Conservation (phyloP, 2,329 filamentous ascomycete genomes). For the Cladosporium sp. region DNA sequence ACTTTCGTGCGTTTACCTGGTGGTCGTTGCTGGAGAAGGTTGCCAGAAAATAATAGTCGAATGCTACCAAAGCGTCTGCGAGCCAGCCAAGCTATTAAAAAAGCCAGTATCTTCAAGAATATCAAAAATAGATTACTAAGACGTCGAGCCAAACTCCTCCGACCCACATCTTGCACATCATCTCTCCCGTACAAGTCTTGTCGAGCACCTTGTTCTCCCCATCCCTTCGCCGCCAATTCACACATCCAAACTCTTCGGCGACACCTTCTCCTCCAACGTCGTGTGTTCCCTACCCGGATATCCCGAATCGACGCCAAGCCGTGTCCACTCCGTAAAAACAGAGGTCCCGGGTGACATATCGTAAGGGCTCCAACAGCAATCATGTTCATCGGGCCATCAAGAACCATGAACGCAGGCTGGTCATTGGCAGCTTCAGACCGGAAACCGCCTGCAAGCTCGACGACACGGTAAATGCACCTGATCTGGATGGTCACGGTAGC, state of each 20-base stretch:
- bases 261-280: not conserved
- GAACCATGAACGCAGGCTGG: constrained; percentile 49
- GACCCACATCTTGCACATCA: not conserved
- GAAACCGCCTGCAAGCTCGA: constrained; percentile 66
- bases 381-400: constrained; percentile 55
- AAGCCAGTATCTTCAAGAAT: not conserved
- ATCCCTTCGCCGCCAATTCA: not conserved
- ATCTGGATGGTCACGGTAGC: constrained; percentile 53
- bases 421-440: constrained; percentile 55
- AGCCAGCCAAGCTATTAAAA: not conserved
- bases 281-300: not conserved
- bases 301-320: not conserved
- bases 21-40: too few relatives aligned
- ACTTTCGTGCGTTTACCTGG: not conserved
- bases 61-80: not conserved
- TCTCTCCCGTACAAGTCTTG: not conserved
- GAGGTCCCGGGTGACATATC: not conserved
- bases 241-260: not conserved
- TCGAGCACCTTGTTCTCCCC: not conserved
- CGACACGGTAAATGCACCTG: constrained; percentile 65
- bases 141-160: too few relatives aligned
- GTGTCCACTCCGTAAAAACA: not conserved
- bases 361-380: not conserved
- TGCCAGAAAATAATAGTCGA: not conserved
- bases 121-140: not conserved